Evolutionary conservation across 352 stramenopile species (phyloP), one percentile per base, ranked within the genome.

Genomic region (Hyaloperonospora brassicae): DNA sequence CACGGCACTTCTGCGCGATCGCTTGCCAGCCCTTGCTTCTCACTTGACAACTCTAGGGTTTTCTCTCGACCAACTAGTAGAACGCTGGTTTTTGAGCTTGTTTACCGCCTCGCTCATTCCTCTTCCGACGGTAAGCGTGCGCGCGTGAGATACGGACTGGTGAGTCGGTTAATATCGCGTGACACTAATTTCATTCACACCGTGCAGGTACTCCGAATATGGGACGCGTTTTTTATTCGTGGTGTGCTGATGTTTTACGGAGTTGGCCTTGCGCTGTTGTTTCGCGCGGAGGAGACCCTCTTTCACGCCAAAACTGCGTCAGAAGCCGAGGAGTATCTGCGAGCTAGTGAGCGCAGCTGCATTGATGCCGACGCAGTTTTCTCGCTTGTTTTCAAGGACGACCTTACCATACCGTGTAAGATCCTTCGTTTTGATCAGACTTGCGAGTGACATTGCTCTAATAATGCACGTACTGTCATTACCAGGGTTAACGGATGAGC

Each of bases 361-460:
- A 84, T 91, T 42, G 77, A 91, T 53, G 77, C 75, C 1, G 79
- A 91, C 49, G 66, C 59, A 23, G 52, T 91, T 14, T 91, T 91
- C 55, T 80, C 79, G 0, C 64, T 80, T 39, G 73, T 83, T 13
- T 86, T 91, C 52, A 87, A 87, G 39, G 81, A 88, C 30, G 81
- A 91, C 48, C 64, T 91, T 27, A 85, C 84, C 51, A 87, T 91
- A 40, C 62, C 75, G 40, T 89, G 81, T 90, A 73, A 21, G 71
- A 1, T 57, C 11, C 30, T 13, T 47, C 17, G 17, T 17, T 17
- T 0, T 17, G 17, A 17, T 17, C 17, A 17, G 17, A 17, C 17
- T 17, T 17, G 17, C 17, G 17, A 17, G 17, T 17, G 17, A 17
- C 17, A 17, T 17, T 17, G 17, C 17, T 17, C 17, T 17, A 17